phyloP scores from a whole-genome alignment of 352 stramenopile genomes.

The Phytopythium helicoides region DNA sequence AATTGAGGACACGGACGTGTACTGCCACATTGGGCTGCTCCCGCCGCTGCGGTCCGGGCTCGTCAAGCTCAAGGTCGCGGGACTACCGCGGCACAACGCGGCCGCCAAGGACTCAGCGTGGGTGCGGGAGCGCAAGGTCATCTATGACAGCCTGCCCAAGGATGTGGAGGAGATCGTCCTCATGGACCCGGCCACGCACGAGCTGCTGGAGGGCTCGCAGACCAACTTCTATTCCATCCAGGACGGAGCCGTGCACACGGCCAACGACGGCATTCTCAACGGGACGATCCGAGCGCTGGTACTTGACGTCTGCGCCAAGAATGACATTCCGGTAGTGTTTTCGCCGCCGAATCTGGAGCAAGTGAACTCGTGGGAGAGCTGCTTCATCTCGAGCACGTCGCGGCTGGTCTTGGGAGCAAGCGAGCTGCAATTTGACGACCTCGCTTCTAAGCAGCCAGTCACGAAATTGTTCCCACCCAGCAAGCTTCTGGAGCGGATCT shows the following conservation, averaged over 20 bases:
- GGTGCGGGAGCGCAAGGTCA: constrained; percentile 68
- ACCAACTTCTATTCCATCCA: constrained; percentile 83
- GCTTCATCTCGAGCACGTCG: constrained; percentile 85
- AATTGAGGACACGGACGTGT: constrained; percentile 45
- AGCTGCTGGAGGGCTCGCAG: constrained; percentile 75
- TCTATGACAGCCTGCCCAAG: constrained; percentile 64
- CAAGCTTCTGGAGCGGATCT: constrained; percentile 45
- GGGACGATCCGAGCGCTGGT: constrained; percentile 74
- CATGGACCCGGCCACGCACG: constrained; percentile 62
- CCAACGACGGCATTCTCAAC: constrained; percentile 70
- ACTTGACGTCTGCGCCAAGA: constrained; percentile 56
- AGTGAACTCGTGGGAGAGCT: constrained; percentile 64
- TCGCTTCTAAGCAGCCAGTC: constrained; percentile 18
- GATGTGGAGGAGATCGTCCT: constrained; percentile 83
- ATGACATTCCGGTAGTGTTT: constrained; percentile 53
- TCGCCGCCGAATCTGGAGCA: constrained; percentile 47
- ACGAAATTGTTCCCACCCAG: constrained; percentile 32
- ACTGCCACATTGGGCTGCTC: constrained; percentile 76
- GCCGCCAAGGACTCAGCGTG: constrained; percentile 71
- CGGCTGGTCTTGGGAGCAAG: constrained; percentile 63
- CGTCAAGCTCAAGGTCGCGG: constrained; percentile 72
- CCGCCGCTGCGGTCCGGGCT: constrained; percentile 47
- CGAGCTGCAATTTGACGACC: constrained; percentile 49
- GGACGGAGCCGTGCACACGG: constrained; percentile 53
- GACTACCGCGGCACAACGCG: constrained; percentile 70